Conservation (phyloP, 768 basidiomycete species). For the Naganishia vishniacii region DNA sequence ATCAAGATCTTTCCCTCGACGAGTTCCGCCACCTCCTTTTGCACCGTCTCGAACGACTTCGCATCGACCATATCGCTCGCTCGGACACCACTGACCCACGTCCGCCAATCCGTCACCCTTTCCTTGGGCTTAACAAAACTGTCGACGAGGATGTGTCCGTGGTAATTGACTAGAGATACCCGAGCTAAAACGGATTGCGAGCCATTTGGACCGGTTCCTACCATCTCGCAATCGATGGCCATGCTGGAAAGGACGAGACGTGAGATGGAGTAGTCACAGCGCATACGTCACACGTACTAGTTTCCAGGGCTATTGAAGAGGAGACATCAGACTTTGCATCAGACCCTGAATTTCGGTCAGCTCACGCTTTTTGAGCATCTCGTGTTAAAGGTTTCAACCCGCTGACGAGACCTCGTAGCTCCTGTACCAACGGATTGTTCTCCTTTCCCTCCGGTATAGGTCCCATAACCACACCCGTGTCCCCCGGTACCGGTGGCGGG, state of each 20-base stretch:
- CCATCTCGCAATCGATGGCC: slow-evolving; percentile 95
- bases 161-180: slow-evolving; percentile 81
- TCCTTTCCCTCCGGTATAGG: slow-evolving; percentile 12
- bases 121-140: slow-evolving; percentile 81
- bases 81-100: slow-evolving; percentile 79
- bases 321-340: neutral
- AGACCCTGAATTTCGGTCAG: neutral
- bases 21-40: slow-evolving; percentile 68
- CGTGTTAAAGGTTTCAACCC: slow-evolving; percentile 35
- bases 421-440: slow-evolving; percentile 24
- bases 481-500: neutral
- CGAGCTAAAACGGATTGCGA: slow-evolving; percentile 78
- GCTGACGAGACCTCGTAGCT: slow-evolving; percentile 45
- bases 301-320: slow-evolving; percentile 36
- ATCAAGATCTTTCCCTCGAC: slow-evolving; percentile 72
- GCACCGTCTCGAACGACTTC: slow-evolving; percentile 70
- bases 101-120: slow-evolving; percentile 85
- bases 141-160: slow-evolving; percentile 73
- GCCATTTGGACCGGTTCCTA: slow-evolving; percentile 82
- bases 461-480: slow-evolving; percentile 4
- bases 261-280: neutral
- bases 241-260: slow-evolving; percentile 46
- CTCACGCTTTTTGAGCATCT: slow-evolving; percentile 45
- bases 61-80: slow-evolving; percentile 69
- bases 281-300: slow-evolving; percentile 30